Conservation (phyloP, 31 red algal genomes). For the Porphyra umbilicalis region DNA sequence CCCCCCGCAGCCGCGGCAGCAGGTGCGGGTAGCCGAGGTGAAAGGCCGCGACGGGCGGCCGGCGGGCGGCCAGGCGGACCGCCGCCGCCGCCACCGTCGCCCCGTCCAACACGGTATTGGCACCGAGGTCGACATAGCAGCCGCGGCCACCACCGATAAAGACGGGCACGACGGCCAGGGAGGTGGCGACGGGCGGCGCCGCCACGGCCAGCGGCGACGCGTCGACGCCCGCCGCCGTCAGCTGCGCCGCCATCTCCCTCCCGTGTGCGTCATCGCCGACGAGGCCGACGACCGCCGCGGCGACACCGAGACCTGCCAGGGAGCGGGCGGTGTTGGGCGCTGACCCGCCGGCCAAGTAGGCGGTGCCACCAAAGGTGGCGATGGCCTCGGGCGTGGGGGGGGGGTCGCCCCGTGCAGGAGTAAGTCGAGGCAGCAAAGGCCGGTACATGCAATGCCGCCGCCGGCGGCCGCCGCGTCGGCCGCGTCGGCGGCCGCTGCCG, state of each 20-base stretch:
- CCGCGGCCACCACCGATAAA: constrained; percentile 51
- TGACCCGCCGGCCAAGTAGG: constrained; percentile 42
- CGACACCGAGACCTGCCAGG: constrained; percentile 22
- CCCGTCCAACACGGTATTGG: constrained; percentile 14
- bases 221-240: constrained; percentile 30
- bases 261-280: constrained; percentile 48
- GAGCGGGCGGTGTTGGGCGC: constrained; percentile 46
- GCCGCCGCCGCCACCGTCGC: constrained; percentile 11
- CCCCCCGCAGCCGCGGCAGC: constrained; percentile 40
- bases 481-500: background rate
- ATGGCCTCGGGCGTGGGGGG: constrained; percentile 35
- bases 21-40: constrained; percentile 79
- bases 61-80: constrained; percentile 6
- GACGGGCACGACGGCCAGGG: constrained; percentile 52
- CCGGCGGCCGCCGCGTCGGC: background rate
- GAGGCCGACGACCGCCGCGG: constrained; percentile 12
- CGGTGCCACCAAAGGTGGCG: constrained; percentile 28
- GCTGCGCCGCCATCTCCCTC: constrained; percentile 19
- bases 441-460: constrained; percentile 28
- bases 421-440: constrained; percentile 58
- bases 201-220: constrained; percentile 15
- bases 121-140: constrained; percentile 65
- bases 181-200: constrained; percentile 11
- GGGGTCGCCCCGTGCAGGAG: constrained; percentile 26
- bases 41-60: constrained; percentile 8